Percentiles rank a stretch among this genome's conserved stretches.
Evolutionary conservation across 1,284 basidiomycete species (phyloP).

Genomic region (Quambalaria eucalypti): DNA sequence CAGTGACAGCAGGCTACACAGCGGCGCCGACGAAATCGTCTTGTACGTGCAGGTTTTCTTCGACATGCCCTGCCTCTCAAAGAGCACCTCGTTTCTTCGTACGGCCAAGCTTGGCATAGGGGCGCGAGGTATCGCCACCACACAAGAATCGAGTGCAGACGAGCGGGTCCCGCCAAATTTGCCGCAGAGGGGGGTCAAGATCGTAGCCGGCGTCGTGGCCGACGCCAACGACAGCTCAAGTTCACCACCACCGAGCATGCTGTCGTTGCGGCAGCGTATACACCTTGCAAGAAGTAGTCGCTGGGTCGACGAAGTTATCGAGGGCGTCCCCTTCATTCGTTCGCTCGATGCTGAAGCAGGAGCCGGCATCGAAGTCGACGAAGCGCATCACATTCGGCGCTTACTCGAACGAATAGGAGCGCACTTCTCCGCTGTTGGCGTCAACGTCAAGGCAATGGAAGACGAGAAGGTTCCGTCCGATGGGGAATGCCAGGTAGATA

Average conservation of each 20-base stretch:
- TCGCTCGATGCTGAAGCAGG: neutral
- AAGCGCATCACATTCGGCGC: neutral
- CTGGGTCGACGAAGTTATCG: neutral
- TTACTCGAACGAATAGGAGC: too few species aligned
- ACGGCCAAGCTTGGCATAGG: neutral
- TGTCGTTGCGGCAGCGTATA: neutral
- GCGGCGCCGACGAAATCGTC: too few species aligned
- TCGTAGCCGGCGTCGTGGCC: neutral
- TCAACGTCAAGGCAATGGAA: too few species aligned
- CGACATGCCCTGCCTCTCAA: neutral
- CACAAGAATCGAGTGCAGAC: too few species aligned
- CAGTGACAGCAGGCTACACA: too few species aligned
- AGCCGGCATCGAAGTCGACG: neutral
- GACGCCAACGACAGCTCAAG: neutral
- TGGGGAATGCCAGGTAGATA: too few species aligned
- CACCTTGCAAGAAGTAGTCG: neutral
- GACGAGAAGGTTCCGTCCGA: too few species aligned
- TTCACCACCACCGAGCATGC: neutral
- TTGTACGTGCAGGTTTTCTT: neutral
- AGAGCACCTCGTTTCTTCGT: neutral
- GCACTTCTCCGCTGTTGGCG: too few species aligned
- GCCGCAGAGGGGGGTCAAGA: too few species aligned
- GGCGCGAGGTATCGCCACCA: too few species aligned
- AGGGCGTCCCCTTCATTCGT: neutral
- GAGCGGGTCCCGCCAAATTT: too few species aligned